phyloP scores from a whole-genome alignment of 345 rosid genomes.

The Capsella bursapastoris region DNA sequence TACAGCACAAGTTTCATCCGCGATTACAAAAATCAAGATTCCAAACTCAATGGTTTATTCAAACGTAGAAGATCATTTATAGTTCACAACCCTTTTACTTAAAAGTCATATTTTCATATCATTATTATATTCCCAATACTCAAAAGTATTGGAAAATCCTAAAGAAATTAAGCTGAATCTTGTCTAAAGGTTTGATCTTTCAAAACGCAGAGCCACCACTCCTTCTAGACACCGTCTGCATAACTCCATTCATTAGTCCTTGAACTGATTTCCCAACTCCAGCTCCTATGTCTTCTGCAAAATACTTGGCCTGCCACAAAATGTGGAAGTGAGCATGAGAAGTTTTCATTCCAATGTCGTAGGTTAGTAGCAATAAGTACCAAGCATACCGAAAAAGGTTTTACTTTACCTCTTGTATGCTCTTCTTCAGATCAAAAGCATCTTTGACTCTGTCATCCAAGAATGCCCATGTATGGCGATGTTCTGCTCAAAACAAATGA shows the following conservation, averaged over 20 bases:
- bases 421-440: slow-evolving; percentile 86
- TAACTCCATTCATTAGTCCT: slow-evolving; percentile 66
- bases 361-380: slow-evolving; percentile 15
- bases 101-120: slow-evolving; percentile 2
- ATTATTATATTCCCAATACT: slow-evolving; percentile 29
- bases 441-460: slow-evolving; percentile 84
- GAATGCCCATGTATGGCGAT: slow-evolving; percentile 80
- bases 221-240: slow-evolving; percentile 46
- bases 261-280: slow-evolving; percentile 88
- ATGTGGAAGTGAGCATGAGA: slow-evolving; percentile 6
- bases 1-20: neutral
- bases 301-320: slow-evolving; percentile 73
- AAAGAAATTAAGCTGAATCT: slow-evolving; percentile 17
- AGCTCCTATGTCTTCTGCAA: slow-evolving; percentile 86
- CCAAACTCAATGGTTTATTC: slow-evolving; percentile 16
- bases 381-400: slow-evolving; percentile 1
- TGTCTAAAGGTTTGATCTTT: slow-evolving; percentile 13
- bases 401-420: slow-evolving; percentile 76
- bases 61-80: slow-evolving; percentile 1
- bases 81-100: slow-evolving; percentile 6
- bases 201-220: slow-evolving; percentile 38
- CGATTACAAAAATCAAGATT: slow-evolving; percentile 18
- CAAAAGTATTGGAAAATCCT: slow-evolving; percentile 15
- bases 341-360: slow-evolving; percentile 2
- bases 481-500: slow-evolving; percentile 50